These are phyloP conservation scores for Epichloe typhina DNA, from an alignment of 2,329 filamentous ascomycete species.

Conservation along the genomic window DNA sequence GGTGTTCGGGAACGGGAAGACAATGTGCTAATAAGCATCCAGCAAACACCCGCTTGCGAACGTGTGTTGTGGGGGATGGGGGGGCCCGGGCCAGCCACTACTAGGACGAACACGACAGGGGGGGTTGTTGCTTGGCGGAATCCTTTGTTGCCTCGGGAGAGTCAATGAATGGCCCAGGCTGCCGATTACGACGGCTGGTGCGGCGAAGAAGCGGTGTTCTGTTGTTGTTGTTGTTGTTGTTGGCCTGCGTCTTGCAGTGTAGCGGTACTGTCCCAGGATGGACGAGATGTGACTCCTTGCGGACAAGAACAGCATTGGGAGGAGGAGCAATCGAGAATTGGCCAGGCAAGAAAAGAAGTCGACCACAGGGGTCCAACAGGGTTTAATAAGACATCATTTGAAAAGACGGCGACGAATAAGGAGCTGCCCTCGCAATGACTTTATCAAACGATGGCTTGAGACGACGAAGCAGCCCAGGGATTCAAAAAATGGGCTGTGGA, in stretches of 20 bases:
- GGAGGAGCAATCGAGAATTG: too few species aligned
- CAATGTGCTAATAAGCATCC: neutral
- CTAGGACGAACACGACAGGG: neutral
- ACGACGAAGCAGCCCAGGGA: neutral
- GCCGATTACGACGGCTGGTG: conserved; percentile 4
- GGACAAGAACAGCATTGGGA: too few species aligned
- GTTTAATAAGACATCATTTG: neutral
- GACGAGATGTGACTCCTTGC: too few species aligned
- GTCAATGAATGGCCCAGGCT: neutral
- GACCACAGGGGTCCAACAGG: conserved; percentile 1
- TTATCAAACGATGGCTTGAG: neutral
- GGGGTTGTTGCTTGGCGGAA: neutral
- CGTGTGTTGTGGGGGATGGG: neutral
- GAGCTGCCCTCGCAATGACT: neutral
- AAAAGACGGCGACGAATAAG: neutral
- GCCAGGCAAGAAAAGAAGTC: neutral
- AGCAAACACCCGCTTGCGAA: neutral
- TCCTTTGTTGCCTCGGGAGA: neutral
- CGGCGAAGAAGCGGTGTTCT: conserved; percentile 2
- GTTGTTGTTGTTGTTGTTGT: neutral
- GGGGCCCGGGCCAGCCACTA: neutral
- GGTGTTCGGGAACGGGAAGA: neutral
- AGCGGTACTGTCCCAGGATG: too few species aligned
- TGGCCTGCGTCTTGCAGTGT: too few species aligned
- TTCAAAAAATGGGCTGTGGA: neutral